phyloP scores from a whole-genome alignment of 768 basidiomycete species.

The Rubroboletus pulcherrimus region DNA sequence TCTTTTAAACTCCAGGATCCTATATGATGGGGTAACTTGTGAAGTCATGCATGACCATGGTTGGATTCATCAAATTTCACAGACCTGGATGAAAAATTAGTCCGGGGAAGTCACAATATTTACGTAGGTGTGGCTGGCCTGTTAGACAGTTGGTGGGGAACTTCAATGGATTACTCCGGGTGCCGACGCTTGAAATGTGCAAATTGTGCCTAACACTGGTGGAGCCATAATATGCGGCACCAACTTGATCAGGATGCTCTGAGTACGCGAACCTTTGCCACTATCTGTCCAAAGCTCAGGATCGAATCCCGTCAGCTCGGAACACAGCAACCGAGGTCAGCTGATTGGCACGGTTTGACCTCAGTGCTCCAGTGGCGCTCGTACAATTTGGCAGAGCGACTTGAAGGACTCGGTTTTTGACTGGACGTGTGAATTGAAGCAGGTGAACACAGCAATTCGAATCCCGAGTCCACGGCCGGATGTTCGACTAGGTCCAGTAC shows the following conservation, averaged over 20 bases:
- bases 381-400: background rate
- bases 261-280: no score
- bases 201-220: background rate
- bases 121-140: slow-evolving; percentile 7
- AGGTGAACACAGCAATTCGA: slow-evolving; percentile 9
- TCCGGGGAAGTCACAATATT: slow-evolving; percentile 8
- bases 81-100: slow-evolving; percentile 1
- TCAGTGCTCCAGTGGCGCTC: background rate
- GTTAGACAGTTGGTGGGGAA: background rate
- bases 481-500: background rate
- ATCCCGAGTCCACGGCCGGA: slow-evolving; percentile 12
- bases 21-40: background rate
- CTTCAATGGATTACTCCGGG: background rate
- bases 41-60: background rate
- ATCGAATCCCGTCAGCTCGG: background rate
- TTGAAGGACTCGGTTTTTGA: slow-evolving; percentile 1
- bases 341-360: background rate
- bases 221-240: background rate
- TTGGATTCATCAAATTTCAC: background rate
- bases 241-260: background rate
- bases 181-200: background rate
- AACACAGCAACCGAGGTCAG: slow-evolving; percentile 14
- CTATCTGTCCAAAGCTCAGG: no score
- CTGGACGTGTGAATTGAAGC: slow-evolving; percentile 12
- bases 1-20: background rate